Evolutionary conservation across 441 rosid genomes (phyloP).

Genomic region (Eruca vesicaria): DNA sequence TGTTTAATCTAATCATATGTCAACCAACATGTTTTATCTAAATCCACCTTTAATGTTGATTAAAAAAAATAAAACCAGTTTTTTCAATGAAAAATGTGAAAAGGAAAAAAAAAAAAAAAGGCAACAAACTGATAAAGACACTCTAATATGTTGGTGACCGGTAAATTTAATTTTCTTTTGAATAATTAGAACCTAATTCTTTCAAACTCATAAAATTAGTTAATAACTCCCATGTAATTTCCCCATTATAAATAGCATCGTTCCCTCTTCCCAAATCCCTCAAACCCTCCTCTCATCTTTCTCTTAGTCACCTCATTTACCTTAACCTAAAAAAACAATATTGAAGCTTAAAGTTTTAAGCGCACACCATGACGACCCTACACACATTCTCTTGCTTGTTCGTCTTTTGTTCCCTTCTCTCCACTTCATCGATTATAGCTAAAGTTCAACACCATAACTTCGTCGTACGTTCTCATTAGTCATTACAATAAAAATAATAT

Average conservation of each 20-base stretch:
- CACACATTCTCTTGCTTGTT: constrained; percentile 21
- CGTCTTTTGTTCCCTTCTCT: constrained; percentile 40
- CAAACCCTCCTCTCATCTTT: constrained; percentile 15
- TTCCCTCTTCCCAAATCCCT: constrained; percentile 12
- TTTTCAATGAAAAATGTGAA: constrained; percentile 17
- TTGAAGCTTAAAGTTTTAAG: background rate
- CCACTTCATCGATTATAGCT: constrained; percentile 39
- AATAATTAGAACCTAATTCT: constrained; percentile 21
- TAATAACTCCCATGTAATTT: background rate
- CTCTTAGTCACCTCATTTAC: constrained; percentile 18
- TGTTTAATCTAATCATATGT: constrained; percentile 6
- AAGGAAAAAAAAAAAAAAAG: constrained; percentile 19
- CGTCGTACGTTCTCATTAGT: constrained; percentile 41
- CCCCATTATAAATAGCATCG: constrained; percentile 15
- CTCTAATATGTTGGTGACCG: constrained; percentile 32
- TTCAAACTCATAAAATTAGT: background rate
- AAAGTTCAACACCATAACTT: constrained; percentile 56
- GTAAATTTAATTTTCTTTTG: constrained; percentile 17
- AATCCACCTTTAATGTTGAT: constrained; percentile 13
- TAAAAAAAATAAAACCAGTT: background rate
- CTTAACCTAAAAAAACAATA: background rate
- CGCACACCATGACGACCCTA: background rate
- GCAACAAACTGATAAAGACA: constrained; percentile 35
- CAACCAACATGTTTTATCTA: background rate
- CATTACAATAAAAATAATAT: background rate